Percentiles rank a stretch among this genome's conserved stretches.
Evolutionary conservation across 2,329 filamentous ascomycete genomes (phyloP).

Genomic region (Penicillium frequentans): DNA sequence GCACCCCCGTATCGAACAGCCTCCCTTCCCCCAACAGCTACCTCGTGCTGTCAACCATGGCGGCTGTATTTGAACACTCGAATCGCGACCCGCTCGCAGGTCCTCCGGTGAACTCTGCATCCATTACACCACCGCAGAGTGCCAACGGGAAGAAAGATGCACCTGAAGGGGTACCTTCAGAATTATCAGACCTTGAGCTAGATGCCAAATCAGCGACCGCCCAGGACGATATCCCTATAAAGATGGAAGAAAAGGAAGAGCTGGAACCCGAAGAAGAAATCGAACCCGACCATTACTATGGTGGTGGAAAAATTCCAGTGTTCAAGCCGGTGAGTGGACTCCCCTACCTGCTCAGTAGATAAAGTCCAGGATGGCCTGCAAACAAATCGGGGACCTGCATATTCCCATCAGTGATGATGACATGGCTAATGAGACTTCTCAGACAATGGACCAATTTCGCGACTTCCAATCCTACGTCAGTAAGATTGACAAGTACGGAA

Average conservation of each 20-base stretch:
- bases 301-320: slow-evolving; percentile 77
- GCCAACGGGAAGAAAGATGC: slow-evolving; percentile 46
- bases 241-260: slow-evolving; percentile 58
- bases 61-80: slow-evolving; percentile 34
- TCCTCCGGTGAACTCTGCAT: slow-evolving; percentile 30
- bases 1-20: slow-evolving; percentile 23
- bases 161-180: slow-evolving; percentile 41
- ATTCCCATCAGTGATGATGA: background rate
- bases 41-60: slow-evolving; percentile 31
- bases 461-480: slow-evolving; percentile 91
- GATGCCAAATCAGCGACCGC: slow-evolving; percentile 30
- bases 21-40: slow-evolving; percentile 5
- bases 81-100: slow-evolving; percentile 25
- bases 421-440: slow-evolving; percentile 20
- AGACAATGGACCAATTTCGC: slow-evolving; percentile 89
- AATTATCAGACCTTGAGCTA: slow-evolving; percentile 44
- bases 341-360: background rate
- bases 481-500: slow-evolving; percentile 89
- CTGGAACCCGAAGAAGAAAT: slow-evolving; percentile 73
- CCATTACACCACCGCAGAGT: slow-evolving; percentile 46
- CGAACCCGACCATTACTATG: slow-evolving; percentile 84
- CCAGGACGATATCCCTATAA: slow-evolving; percentile 34
- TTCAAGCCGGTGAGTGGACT: slow-evolving; percentile 74
- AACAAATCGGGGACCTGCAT: background rate
- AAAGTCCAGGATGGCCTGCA: background rate